Evolutionary conservation across 768 basidiomycete species (phyloP).

Genomic region (Leccinum olivaceopallidum): DNA sequence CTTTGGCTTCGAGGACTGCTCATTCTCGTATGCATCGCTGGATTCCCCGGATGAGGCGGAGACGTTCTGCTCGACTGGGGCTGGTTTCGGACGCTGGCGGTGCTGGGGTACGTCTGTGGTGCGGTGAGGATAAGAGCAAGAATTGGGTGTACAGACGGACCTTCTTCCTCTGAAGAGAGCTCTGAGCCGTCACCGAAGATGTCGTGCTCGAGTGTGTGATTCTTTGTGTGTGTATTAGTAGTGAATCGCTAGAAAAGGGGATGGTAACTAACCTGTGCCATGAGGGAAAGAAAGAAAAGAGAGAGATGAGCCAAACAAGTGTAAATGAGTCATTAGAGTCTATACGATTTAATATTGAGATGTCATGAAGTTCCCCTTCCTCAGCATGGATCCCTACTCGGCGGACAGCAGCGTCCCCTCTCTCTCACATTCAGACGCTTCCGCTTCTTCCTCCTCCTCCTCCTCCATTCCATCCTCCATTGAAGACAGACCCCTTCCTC

Average conservation of each 20-base stretch:
- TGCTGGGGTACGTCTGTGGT: slow-evolving; percentile 43
- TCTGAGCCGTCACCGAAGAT: slow-evolving; percentile 89
- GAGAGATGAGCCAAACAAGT: slow-evolving; percentile 8
- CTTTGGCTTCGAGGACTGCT: slow-evolving; percentile 29
- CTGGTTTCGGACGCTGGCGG: slow-evolving; percentile 36
- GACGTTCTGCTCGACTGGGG: slow-evolving; percentile 36
- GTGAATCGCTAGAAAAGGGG: not conserved
- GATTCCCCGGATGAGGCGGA: slow-evolving; percentile 42
- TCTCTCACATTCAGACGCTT: slow-evolving; percentile 29
- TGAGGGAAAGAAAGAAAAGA: slow-evolving; percentile 1
- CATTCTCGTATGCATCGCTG: slow-evolving; percentile 55
- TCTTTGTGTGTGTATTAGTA: not conserved
- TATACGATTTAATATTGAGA: no score
- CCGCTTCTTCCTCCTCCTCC: slow-evolving; percentile 17
- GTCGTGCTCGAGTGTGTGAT: slow-evolving; percentile 53
- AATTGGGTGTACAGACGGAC: slow-evolving; percentile 6
- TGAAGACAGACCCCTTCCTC: slow-evolving; percentile 24
- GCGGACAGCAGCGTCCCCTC: slow-evolving; percentile 29
- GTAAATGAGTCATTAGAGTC: slow-evolving; percentile 8
- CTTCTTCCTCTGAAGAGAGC: slow-evolving; percentile 75
- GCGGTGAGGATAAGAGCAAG: slow-evolving; percentile 3
- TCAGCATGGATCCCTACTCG: slow-evolving; percentile 25
- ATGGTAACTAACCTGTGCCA: slow-evolving; percentile 13
- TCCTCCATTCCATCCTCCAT: slow-evolving; percentile 13
- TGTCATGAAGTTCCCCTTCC: slow-evolving; percentile 9